Conservation (phyloP, 1,139 yeast genomes). For the Taphrina sp. region DNA sequence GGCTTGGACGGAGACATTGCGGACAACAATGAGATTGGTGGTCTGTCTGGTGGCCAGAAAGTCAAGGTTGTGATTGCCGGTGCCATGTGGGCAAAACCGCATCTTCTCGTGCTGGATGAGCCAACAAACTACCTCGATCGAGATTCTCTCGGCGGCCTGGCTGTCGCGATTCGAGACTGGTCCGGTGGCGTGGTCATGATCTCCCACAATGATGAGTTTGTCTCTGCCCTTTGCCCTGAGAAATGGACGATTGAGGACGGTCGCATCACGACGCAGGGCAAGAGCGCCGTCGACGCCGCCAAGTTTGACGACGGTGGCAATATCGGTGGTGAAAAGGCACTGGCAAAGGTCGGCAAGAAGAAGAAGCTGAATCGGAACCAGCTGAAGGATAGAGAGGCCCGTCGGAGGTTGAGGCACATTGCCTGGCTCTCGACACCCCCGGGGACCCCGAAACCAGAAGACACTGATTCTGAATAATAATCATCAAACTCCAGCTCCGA, state of each 20-base stretch:
- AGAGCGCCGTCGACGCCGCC: constrained; percentile 66
- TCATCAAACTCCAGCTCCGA: too few relatives aligned
- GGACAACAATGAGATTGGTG: constrained; percentile 95
- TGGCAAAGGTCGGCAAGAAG: constrained; percentile 72
- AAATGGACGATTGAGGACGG: constrained; percentile 98
- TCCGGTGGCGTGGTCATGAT: constrained; percentile 97
- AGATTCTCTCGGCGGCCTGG: constrained; percentile 95
- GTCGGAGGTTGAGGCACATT: constrained; percentile 89
- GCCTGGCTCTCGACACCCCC: constrained; percentile 60
- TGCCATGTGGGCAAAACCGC: constrained; percentile 99
- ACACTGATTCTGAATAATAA: constrained; percentile 28
- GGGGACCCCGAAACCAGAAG: constrained; percentile 32
- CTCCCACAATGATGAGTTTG: constrained; percentile 95
- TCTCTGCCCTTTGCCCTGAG: constrained; percentile 96
- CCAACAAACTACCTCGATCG: constrained; percentile 98
- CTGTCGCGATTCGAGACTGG: constrained; percentile 97
- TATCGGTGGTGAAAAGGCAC: constrained; percentile 44
- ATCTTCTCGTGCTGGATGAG: constrained; percentile 91
- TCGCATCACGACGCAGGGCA: constrained; percentile 77
- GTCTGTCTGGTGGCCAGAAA: constrained; percentile 95
- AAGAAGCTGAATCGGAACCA: constrained; percentile 97
- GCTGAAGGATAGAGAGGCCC: constrained; percentile 82
- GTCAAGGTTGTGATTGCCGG: constrained; percentile 99
- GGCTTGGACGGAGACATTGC: constrained; percentile 98
- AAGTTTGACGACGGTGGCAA: constrained; percentile 74